These are phyloP conservation scores for Albizia julibrissin DNA, from an alignment of 306 rosid genomes.

Conservation along the genomic window DNA sequence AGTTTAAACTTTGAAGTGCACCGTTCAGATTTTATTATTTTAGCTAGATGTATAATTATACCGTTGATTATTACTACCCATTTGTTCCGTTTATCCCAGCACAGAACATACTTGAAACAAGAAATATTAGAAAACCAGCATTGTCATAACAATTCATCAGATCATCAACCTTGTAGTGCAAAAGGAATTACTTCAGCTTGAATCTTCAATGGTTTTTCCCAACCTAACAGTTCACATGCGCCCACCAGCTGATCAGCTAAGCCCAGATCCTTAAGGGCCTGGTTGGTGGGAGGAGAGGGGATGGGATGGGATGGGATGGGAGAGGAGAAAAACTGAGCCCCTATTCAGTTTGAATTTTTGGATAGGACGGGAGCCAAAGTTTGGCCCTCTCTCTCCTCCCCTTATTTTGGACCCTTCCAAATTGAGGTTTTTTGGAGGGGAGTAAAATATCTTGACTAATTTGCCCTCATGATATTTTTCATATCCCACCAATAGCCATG, in stretches of 20 bases:
- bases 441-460: no score
- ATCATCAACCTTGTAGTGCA: constrained; percentile 56
- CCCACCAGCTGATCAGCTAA: constrained; percentile 54
- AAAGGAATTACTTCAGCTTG: no score
- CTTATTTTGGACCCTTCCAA: no score
- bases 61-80: background rate
- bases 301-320: no score
- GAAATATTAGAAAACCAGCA: background rate
- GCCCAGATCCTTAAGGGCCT: constrained; percentile 68
- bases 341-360: no score
- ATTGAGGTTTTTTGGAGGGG: no score
- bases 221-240: constrained; percentile 70
- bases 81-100: background rate
- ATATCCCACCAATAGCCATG: no score
- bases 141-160: background rate
- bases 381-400: no score
- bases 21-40: constrained; percentile 2
- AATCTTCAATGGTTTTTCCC: constrained; percentile 65
- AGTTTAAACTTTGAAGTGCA: background rate
- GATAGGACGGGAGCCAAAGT: no score
- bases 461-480: no score
- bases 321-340: no score
- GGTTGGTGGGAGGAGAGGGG: no score
- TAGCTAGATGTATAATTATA: background rate
- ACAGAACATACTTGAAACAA: background rate